Evolutionary conservation across 192 early-diverging fungal species (phyloP), one percentile per base, ranked within the genome.

Genomic region (Backusella mclennaniae): DNA sequence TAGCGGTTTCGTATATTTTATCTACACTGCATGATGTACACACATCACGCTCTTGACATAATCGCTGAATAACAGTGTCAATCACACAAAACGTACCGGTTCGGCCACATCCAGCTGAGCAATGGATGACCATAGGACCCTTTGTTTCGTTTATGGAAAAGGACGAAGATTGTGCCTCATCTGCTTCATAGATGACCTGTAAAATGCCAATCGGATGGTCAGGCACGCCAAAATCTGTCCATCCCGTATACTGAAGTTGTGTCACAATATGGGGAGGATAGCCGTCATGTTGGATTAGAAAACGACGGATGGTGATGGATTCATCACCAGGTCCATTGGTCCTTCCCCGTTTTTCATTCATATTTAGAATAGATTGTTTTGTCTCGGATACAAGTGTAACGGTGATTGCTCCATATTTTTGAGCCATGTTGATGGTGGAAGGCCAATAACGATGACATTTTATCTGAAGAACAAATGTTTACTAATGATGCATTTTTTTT

Each of bases 371-470:
- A 31, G 42, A 17, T 59, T 80, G 81, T 9, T 84, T 80, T 31
- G 85, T 84, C 82, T 92, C 88, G 6, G 79, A 87, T 52, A 89
- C 74, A n/a, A 92, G 85, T 14, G 77, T 77, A n/a, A 94, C 80
- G 0, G 72, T 70, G 9, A 91, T 73, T 0, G 75, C 71, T 26
- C 90, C 93, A 29, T 87, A 85, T 70, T 80, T 85, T 52, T 78
- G 31, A 33, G 78, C 15, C 41, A 72, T 26, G 33, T 85, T 83
- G 14, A 72, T 38, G 6, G 41, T 69, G 42, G 79, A 44, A 12
- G 96, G 94, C 96, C 97, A 98, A 84, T 98, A 99, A n/a, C 89
- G 89, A 77, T 94, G 89, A 75, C 95, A 98, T 80, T 97, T 85
- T 68, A 86, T 81, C 82, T 83, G 35, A 33, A 31, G 39, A 6